These are phyloP conservation scores for Magnaporthiopsis rhizophila DNA, from an alignment of 2,329 filamentous ascomycete species.

Conservation along the genomic window DNA sequence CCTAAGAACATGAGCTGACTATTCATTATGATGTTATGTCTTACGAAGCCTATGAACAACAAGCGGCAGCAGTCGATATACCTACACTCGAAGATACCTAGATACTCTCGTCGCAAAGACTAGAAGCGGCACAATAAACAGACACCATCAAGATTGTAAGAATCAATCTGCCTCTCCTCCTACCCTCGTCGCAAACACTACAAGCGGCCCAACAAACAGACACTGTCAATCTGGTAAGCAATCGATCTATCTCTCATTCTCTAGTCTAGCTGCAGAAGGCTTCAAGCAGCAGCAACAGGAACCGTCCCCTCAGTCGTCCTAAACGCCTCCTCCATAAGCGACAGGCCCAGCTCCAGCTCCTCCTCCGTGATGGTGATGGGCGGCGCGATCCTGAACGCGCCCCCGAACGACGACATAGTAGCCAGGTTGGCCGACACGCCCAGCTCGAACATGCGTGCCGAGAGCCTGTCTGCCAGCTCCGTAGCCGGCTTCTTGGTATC, in stretches of 20 bases:
- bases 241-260: too few relatives aligned
- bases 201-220: too few relatives aligned
- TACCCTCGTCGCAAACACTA: too few relatives aligned
- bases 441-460: constrained; percentile 22
- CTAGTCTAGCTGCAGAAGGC: too few relatives aligned
- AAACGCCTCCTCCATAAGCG: constrained; percentile 50
- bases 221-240: too few relatives aligned
- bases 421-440: constrained; percentile 51
- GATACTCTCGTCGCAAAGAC: too few relatives aligned
- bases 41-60: background rate
- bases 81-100: too few relatives aligned
- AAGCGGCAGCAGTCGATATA: background rate
- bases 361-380: constrained; percentile 48
- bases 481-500: constrained; percentile 33
- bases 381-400: constrained; percentile 51
- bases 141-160: too few relatives aligned
- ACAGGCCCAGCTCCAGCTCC: constrained; percentile 41
- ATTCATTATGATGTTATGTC: background rate
- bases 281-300: background rate
- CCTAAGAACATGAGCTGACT: background rate
- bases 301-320: constrained; percentile 5
- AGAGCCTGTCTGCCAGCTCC: constrained; percentile 37
- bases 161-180: too few relatives aligned
- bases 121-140: too few relatives aligned
- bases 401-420: constrained; percentile 45